Evolutionary conservation across 208 protist species (phyloP).

Genomic region (Phytomonas francai): DNA sequence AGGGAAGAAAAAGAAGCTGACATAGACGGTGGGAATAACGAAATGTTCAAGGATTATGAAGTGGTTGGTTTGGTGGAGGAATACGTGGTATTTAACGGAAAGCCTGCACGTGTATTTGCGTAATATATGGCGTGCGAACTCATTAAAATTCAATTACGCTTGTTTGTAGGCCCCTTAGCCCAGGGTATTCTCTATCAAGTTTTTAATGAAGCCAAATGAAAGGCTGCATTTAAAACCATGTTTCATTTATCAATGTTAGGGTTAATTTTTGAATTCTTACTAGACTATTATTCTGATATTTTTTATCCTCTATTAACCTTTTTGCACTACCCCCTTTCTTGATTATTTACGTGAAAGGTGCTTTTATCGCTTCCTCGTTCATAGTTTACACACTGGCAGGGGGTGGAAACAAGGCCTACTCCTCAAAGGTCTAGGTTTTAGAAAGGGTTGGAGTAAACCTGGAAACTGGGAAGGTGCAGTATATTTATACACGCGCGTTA

Average conservation of each 20-base stretch:
- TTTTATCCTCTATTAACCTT: background rate
- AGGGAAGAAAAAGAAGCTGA: background rate
- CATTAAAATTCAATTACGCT: too few species aligned
- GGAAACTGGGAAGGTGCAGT: background rate
- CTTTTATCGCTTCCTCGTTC: background rate
- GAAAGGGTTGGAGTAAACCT: background rate
- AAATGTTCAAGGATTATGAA: constrained; percentile 45
- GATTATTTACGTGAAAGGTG: background rate
- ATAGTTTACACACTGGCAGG: background rate
- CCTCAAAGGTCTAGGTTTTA: background rate
- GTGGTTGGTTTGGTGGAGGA: constrained; percentile 54
- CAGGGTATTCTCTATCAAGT: background rate
- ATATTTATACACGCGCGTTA: background rate
- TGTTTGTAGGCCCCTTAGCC: too few species aligned
- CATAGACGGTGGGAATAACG: background rate
- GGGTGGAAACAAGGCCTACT: background rate
- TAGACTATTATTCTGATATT: constrained; percentile 6
- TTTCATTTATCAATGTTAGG: background rate
- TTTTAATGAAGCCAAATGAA: background rate
- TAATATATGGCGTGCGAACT: constrained; percentile 5
- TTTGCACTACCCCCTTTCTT: background rate
- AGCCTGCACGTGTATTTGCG: constrained; percentile 49
- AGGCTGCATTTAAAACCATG: background rate
- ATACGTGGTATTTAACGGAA: constrained; percentile 61
- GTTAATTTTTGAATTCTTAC: constrained; percentile 8